phyloP scores from a whole-genome alignment of 768 basidiomycete species.

The Gloeopeniophorella convolvens region DNA sequence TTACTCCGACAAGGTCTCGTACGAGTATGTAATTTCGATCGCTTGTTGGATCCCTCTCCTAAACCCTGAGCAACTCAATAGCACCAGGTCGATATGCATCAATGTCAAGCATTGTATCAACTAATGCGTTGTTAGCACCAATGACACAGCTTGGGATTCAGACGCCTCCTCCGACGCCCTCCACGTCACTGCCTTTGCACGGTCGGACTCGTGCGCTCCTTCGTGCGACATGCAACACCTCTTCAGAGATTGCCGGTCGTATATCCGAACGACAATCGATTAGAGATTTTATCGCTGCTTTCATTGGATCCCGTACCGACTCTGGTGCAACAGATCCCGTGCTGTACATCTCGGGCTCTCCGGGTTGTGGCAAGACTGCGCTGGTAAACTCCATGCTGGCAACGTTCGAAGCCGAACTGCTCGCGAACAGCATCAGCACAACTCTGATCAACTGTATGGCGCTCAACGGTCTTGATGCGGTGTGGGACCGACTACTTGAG shows the following conservation, averaged over 20 bases:
- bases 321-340: constrained; percentile 32
- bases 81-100: constrained; percentile 45
- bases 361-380: constrained; percentile 90
- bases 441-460: constrained; percentile 78
- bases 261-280: constrained; percentile 54
- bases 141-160: constrained; percentile 39
- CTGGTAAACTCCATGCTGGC: constrained; percentile 62
- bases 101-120: constrained; percentile 34
- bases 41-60: neutral
- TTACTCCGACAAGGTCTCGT: constrained; percentile 39
- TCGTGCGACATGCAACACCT: constrained; percentile 60
- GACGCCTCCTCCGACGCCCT: constrained; percentile 61
- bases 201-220: constrained; percentile 62
- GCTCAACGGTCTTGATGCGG: constrained; percentile 52
- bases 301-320: constrained; percentile 32
- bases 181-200: constrained; percentile 40
- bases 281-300: constrained; percentile 50
- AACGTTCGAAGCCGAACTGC: constrained; percentile 29
- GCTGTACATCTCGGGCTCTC: constrained; percentile 88
- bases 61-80: constrained; percentile 24
- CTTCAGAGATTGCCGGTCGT: constrained; percentile 59
- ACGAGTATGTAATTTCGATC: constrained; percentile 33
- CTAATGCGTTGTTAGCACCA: constrained; percentile 39
- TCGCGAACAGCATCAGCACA: constrained; percentile 39
- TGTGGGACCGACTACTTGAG: constrained; percentile 66